Conservation (phyloP, 805 yeast species). For the Teunomyces kruisii region DNA sequence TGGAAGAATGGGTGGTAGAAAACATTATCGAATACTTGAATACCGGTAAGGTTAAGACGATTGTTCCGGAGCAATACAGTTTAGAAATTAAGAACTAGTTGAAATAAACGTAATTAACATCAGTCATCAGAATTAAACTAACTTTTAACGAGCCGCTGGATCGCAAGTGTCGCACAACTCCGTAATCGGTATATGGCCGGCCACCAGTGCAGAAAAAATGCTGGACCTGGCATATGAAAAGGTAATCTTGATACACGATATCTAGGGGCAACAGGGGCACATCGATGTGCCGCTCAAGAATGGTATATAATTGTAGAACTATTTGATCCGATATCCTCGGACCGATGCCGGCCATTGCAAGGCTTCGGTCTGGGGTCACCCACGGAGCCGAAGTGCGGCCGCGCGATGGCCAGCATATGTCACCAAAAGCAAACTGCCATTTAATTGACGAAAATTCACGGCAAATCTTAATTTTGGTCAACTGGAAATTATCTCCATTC, state of each 20-base stretch:
- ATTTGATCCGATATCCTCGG: neutral
- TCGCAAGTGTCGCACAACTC: slow-evolving; percentile 1
- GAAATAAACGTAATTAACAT: no score
- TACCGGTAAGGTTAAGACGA: slow-evolving; percentile 66
- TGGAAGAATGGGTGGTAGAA: slow-evolving; percentile 78
- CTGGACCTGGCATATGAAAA: neutral
- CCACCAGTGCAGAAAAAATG: neutral
- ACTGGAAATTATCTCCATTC: neutral
- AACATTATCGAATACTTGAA: slow-evolving; percentile 60
- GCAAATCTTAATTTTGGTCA: neutral
- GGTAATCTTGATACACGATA: no score
- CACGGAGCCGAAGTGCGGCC: slow-evolving; percentile 2
- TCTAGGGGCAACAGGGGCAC: neutral
- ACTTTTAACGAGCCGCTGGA: neutral
- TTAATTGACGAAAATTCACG: neutral
- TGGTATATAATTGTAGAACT: neutral
- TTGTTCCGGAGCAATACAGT: slow-evolving; percentile 75
- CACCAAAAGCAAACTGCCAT: neutral
- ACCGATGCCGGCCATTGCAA: neutral
- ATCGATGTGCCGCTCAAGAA: no score
- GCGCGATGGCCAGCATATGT: slow-evolving; percentile 1
- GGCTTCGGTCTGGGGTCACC: neutral
- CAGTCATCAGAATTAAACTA: no score
- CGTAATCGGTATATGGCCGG: slow-evolving; percentile 1
- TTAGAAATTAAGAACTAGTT: slow-evolving; percentile 19